Evolutionary conservation across 192 early-diverging fungal genomes (phyloP), one percentile per base, ranked within the genome.

Genomic region (Radiomyces spectabilis): DNA sequence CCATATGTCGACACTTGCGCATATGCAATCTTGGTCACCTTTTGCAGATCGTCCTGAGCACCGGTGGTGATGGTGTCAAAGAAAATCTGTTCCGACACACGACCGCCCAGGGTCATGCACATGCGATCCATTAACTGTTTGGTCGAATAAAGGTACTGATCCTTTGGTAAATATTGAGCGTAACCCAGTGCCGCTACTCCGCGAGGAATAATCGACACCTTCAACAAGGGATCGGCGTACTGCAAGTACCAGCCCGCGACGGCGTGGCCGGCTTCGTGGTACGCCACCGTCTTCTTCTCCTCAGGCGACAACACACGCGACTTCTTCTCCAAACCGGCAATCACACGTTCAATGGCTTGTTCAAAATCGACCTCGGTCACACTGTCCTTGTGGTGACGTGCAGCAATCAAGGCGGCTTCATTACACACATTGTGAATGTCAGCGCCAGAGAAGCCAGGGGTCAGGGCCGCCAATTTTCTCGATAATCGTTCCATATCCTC

Each of bases 181-280:
- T 99, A 99, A 13, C 97, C 97, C 12, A 99, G 82, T 10, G 97
- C 97, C 16, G 84, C 94, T n/a, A 82, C 73, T 27, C 97, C 95
- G 55, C 97, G 86, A 33, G 97, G 97, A 63, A 99, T 99, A 63
- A 99, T 97, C 41, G 92, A 94, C 6, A 99, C 97, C 77, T 97
- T 97, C 40, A 99, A 76, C 41, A 99, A 72, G n/a, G 97, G 97
- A 72, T 95, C 89, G 0, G 97, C 94, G 55, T 94, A 85, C 55
- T 94, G 80, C 53, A 99, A 76, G 64, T 92, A 99, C 97, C 97
- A 99, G 29, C 97, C 97, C 12, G 87, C 91, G 48, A 99, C 92
- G 26, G 97, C 97, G 63, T 99, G 97, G 0, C 97, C 97, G 15
- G 97, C 97, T 78, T 99, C 97, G 72, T 99, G 97, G 71, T 99